Evolutionary conservation across 768 basidiomycete genomes (phyloP), one percentile per base, ranked within the genome.

Genomic region (Tubosaeta sp.): DNA sequence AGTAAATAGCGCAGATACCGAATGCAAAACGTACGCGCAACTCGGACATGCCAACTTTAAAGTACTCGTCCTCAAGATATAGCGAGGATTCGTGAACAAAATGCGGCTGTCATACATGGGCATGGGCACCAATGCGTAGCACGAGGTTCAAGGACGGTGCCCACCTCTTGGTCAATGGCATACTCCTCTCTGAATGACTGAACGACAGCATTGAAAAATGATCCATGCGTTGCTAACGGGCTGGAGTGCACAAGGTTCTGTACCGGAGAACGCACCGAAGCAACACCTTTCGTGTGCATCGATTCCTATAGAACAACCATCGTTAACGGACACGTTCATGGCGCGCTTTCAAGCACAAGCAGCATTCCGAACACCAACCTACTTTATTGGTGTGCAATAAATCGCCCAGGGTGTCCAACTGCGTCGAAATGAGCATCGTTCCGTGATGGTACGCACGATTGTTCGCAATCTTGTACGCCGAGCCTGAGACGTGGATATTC

Each of bases 361-460:
- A 13, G 34, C 31, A n/a, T 37, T 7, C 27, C 1, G 5, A 48
- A 47, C 39, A 26, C 27, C 45, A 19, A 56, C 74, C 49, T 53
- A 88, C 91, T 73, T 88, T 87, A 49, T 79, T 72, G 0, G 78
- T 75, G 12, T 74, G 81, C 45, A 98, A 74, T 10, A 92, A 70
- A 55, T 87, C 81, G 0, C 90, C 87, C 8, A 99, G 72, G 6
- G 80, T 76, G 32, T 79, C 74, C 27, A 97, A 77, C 43, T 77
- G 72, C 4, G 93, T 92, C 8, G 90, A 86, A 19, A 98, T 88
- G 26, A 99, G 81, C 97, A 99, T 99, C 14, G 97, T 99, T 0
- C 97, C 97, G 60, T 99, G 97, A 61, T 98, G 95, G 71, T 97
- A 98, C 7, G 94, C 93, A 27, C 97, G 78, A 48, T 83, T 82